phyloP scores from a whole-genome alignment of 192 early-diverging fungal genomes.

The Glomus cerebriforme region DNA sequence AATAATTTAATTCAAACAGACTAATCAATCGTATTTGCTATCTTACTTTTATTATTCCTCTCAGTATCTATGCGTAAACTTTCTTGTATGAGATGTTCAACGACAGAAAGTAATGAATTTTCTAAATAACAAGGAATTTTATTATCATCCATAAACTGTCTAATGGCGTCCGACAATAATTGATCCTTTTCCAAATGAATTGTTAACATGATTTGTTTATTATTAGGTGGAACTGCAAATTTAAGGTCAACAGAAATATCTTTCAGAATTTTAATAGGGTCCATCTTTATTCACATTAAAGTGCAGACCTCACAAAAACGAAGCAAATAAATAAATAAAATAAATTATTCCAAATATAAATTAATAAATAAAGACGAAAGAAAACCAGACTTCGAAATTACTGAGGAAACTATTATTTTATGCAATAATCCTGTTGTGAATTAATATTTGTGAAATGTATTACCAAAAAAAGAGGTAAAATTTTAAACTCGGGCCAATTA shows the following conservation, averaged over 20 bases:
- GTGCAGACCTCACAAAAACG: not conserved
- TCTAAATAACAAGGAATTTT: constrained; percentile 51
- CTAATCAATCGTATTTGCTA: not conserved
- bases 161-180: constrained; percentile 47
- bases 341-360: not conserved
- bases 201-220: not conserved
- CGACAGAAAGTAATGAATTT: constrained; percentile 47
- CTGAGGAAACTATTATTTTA: not conserved
- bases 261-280: constrained; percentile 25
- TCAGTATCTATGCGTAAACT: constrained; percentile 36
- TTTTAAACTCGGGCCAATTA: not conserved
- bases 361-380: not conserved
- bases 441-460: not conserved
- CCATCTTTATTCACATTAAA: not conserved
- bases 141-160: constrained; percentile 43
- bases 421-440: not conserved
- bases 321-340: not conserved
- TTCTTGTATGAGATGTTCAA: constrained; percentile 40
- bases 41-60: constrained; percentile 27
- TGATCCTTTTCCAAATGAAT: constrained; percentile 42
- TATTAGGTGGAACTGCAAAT: constrained; percentile 9
- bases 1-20: not conserved
- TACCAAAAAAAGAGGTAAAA: not conserved
- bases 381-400: not conserved
- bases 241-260: constrained; percentile 24